These are phyloP conservation scores for Calonectria henricotiae DNA, from an alignment of 2,329 filamentous ascomycete genomes.

Conservation along the genomic window DNA sequence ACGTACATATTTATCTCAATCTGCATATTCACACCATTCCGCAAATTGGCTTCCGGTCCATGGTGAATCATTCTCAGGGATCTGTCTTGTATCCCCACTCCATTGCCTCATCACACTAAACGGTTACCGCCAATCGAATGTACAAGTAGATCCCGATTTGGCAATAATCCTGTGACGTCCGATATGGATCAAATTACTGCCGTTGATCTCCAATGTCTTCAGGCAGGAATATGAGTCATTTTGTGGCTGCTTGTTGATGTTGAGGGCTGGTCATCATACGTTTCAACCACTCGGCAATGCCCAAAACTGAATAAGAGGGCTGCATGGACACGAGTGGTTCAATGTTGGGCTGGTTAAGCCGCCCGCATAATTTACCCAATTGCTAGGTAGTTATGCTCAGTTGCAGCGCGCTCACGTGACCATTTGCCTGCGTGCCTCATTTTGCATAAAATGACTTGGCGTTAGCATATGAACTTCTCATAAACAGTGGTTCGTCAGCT, in stretches of 20 bases:
- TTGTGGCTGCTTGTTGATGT: background rate
- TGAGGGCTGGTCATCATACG: background rate
- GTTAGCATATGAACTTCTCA: background rate
- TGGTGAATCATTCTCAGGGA: constrained; percentile 12
- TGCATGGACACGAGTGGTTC: background rate
- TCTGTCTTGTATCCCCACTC: constrained; percentile 7
- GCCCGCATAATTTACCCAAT: background rate
- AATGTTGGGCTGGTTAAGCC: background rate
- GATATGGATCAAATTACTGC: constrained; percentile 1
- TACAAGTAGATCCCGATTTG: background rate
- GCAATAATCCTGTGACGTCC: constrained; percentile 10
- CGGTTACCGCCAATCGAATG: background rate
- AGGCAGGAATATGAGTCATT: background rate
- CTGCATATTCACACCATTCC: background rate
- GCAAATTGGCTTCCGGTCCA: background rate
- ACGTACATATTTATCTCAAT: background rate
- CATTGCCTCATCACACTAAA: background rate
- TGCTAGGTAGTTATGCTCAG: background rate
- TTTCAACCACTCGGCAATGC: constrained; percentile 10
- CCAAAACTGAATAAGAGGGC: background rate
- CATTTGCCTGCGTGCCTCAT: background rate
- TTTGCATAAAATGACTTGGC: background rate
- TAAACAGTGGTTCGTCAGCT: background rate
- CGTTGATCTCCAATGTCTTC: background rate
- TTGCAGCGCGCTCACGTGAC: background rate